Percentiles rank a stretch among this genome's conserved stretches.
Evolutionary conservation across 2,329 filamentous ascomycete species (phyloP).

Genomic region (Mycogone perniciosa): DNA sequence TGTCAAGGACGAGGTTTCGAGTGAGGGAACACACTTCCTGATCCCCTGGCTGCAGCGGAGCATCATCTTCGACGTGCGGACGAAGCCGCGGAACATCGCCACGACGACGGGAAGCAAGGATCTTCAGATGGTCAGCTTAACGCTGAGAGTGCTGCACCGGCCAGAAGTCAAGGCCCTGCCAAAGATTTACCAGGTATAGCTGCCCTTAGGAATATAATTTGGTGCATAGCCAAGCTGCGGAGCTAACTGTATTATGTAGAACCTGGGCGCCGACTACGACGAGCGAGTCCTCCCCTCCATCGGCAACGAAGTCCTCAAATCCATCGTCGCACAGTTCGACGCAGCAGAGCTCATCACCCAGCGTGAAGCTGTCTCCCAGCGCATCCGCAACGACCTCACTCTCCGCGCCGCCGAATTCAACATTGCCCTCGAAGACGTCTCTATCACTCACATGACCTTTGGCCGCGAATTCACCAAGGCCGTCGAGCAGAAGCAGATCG

Average conservation of each 20-base stretch:
- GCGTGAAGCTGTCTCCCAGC: constrained; percentile 91
- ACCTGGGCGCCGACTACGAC: constrained; percentile 96
- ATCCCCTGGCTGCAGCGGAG: constrained; percentile 92
- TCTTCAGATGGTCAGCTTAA: constrained; percentile 99
- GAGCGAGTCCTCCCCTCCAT: constrained; percentile 97
- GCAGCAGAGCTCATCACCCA: constrained; percentile 98
- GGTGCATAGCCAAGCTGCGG: background rate
- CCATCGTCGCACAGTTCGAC: constrained; percentile 98
- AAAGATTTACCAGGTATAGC: constrained; percentile 89
- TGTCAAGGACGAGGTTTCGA: constrained; percentile 87
- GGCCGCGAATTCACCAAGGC: constrained; percentile 98
- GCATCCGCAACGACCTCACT: constrained; percentile 86
- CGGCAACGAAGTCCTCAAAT: constrained; percentile 98
- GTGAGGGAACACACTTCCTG: constrained; percentile 95
- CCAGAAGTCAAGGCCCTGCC: constrained; percentile 89
- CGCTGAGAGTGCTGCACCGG: constrained; percentile 86
- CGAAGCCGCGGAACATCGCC: constrained; percentile 93
- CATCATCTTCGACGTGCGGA: constrained; percentile 94
- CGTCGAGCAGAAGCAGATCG: constrained; percentile 99
- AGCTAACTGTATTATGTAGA: constrained; percentile 44
- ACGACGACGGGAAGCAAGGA: constrained; percentile 98
- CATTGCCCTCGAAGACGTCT: constrained; percentile 97
- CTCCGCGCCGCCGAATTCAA: constrained; percentile 96
- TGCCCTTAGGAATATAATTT: background rate
- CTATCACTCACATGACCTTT: constrained; percentile 99